phyloP scores from a whole-genome alignment of 2,329 filamentous ascomycete genomes.

The Geosmithia flava region DNA sequence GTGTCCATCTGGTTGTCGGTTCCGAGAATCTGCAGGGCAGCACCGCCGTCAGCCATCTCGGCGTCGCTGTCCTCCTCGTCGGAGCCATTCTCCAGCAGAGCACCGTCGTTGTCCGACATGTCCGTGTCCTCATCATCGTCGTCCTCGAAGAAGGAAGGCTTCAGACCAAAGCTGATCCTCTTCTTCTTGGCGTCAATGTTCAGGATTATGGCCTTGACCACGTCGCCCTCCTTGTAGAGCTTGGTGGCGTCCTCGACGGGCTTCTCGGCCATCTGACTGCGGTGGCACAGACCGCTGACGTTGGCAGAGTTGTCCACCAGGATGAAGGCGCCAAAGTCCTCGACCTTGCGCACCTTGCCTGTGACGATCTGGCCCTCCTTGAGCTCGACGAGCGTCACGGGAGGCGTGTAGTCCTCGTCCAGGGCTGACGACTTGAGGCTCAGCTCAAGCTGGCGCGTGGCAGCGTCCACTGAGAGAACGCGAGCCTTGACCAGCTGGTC shows the following conservation, averaged over 20 bases:
- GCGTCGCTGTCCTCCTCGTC: conserved; percentile 36
- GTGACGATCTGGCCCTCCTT: conserved; percentile 71
- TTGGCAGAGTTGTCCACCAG: conserved; percentile 78
- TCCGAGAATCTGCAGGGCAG: conserved; percentile 29
- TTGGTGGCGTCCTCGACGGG: conserved; percentile 74
- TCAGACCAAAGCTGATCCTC: conserved; percentile 80
- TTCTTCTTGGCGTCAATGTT: conserved; percentile 64
- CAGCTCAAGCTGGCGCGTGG: conserved; percentile 64
- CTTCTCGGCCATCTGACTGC: conserved; percentile 81
- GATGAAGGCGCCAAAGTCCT: conserved; percentile 92
- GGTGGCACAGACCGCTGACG: conserved; percentile 86
- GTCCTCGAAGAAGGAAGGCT: conserved; percentile 79
- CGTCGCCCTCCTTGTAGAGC: conserved; percentile 79
- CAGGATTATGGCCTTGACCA: conserved; percentile 84
- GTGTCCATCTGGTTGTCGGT: conserved; percentile 32
- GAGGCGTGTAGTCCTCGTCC: conserved; percentile 65
- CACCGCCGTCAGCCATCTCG: conserved; percentile 32
- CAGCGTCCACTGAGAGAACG: conserved; percentile 58
- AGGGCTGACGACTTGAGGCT: conserved; percentile 78
- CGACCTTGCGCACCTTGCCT: conserved; percentile 84
- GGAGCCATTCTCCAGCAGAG: conserved; percentile 17
- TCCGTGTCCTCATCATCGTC: conserved; percentile 43
- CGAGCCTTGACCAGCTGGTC: conserved; percentile 88
- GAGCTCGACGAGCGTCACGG: conserved; percentile 64
- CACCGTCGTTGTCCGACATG: conserved; percentile 31